Evolutionary conservation across 129 eudicot genomes (phyloP), one percentile per base, ranked within the genome.

Genomic region (Ambrosia artemisiifolia): DNA sequence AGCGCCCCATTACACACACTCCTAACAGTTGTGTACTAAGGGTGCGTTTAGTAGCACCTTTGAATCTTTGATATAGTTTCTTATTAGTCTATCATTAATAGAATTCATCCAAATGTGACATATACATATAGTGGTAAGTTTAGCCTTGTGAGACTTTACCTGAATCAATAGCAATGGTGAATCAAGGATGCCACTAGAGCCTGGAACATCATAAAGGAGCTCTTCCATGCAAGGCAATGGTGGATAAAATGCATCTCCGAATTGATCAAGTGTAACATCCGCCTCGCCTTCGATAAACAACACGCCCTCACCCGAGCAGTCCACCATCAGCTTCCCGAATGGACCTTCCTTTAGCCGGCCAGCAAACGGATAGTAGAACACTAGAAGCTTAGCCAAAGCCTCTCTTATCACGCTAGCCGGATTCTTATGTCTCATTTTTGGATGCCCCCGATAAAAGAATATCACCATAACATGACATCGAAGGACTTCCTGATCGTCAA

Each of bases 181-280:
- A 30, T 64, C 78, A 19, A 74, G 2, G 46, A 73, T 11, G 33
- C 35, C 57, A n/a, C 18, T 12, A n/a, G 70, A 61, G 7, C 78
- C 78, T 7, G 70, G 72, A 65, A 74, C 72, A 74, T 84, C 80
- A 51, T 50, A 89, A 7, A 89, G 88, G 1, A 89, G 84, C 64
- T 89, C 90, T 65, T 89, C 61, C 11, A 74, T 4, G 17, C 77
- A 72, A 60, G 77, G 77, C 44, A 72, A 72, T 14, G 78, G 78
- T 32, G 78, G 78, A 11, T 4, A 28, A 63, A 74, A 64, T 1
- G 30, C 40, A 0, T 63, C 80, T 42, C 69, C 80, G 11, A 76
- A 59, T 17, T 76, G 67, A 33, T 65, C 57, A 7, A 76, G 0
- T 2, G 49, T 55, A n/a, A 79, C 79, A 67, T 67, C 43, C 1